Conservation (phyloP, 2,329 filamentous ascomycete genomes). For the Alternaria panax region DNA sequence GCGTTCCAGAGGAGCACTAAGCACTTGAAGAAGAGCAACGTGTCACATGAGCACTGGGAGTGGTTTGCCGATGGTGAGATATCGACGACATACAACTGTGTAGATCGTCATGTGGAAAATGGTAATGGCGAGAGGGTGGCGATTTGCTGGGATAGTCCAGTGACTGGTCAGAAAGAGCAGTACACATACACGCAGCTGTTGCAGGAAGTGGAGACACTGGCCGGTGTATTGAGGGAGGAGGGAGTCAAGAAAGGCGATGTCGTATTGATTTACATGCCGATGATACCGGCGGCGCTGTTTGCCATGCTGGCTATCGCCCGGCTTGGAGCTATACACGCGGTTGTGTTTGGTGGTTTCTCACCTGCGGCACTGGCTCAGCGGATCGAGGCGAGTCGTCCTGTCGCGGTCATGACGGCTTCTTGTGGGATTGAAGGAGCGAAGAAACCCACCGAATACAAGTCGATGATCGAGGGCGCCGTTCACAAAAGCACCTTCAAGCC, state of each 20-base stretch:
- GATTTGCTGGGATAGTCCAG: slow-evolving; percentile 87
- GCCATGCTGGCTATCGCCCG: slow-evolving; percentile 83
- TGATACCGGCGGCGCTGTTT: slow-evolving; percentile 89
- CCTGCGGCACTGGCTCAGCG: slow-evolving; percentile 81
- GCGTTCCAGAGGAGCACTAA: slow-evolving; percentile 69
- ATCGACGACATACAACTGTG: slow-evolving; percentile 89
- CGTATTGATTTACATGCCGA: slow-evolving; percentile 94
- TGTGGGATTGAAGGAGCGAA: slow-evolving; percentile 91
- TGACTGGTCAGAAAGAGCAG: slow-evolving; percentile 74
- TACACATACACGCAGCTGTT: slow-evolving; percentile 79
- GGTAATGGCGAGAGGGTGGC: slow-evolving; percentile 76
- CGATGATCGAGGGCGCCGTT: slow-evolving; percentile 78
- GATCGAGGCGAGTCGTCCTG: slow-evolving; percentile 81
- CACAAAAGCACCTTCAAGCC: slow-evolving; percentile 74
- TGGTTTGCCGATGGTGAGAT: slow-evolving; percentile 93
- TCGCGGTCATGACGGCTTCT: slow-evolving; percentile 82
- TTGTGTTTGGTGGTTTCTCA: slow-evolving; percentile 94
- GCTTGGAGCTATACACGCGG: slow-evolving; percentile 85
- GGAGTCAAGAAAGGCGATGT: slow-evolving; percentile 85
- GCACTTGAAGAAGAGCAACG: slow-evolving; percentile 65
- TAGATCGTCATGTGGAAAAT: slow-evolving; percentile 84
- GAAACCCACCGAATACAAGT: slow-evolving; percentile 75
- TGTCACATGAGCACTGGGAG: slow-evolving; percentile 78
- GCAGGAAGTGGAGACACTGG: slow-evolving; percentile 80
- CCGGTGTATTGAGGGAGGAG: slow-evolving; percentile 81